Evolutionary conservation across 352 stramenopile species (phyloP), one percentile per base, ranked within the genome.

Genomic region (Phytophthora hybrid): DNA sequence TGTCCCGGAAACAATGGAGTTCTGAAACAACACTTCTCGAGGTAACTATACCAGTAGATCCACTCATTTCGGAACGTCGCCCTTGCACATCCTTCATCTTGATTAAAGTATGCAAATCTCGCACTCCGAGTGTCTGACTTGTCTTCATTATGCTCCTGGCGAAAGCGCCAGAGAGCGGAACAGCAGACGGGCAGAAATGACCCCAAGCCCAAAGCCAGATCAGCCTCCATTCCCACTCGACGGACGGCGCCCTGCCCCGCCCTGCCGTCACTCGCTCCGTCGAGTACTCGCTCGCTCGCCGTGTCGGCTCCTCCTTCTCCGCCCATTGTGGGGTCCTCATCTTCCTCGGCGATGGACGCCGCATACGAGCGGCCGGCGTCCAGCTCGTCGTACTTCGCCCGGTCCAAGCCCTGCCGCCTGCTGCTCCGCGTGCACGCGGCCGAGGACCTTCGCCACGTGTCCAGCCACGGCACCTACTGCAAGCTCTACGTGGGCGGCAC

Each of bases 381-480:
- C 41, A 69, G 61, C 5, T 80, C 75, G 31, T 84, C 78, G 4
- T 82, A 84, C 49, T 84, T 84, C 31, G 60, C 68, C 8, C 69
- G 55, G n/a, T 18, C 63, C 10, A 31, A 57, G 21, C 53, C 67
- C 5, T 60, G 57, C 58, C 84, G 88, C 13, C 74, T 94, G 56
- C 74, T 94, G 31, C 76, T 94, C 57, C 85, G 88, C 52, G 81
- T 94, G 32, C 83, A 92, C 44, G 74, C 81, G 46, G 88, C 84
- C 51, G 84, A 93, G 61, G 75, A 76, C 13, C 73, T 94, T 37
- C 83, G 78, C 31, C 78, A 88, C 56, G 84, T 92, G 58, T 89
- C 85, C 44, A 90, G 77, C n/a, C 78, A 92, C 10, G 88, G 88
- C 29, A 87, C 80, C 5, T 93, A 92, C 79, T 93, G 86, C 69